These are phyloP conservation scores for Anisodus acutangulus DNA, from an alignment of 257 asterid genomes.

Conservation along the genomic window DNA sequence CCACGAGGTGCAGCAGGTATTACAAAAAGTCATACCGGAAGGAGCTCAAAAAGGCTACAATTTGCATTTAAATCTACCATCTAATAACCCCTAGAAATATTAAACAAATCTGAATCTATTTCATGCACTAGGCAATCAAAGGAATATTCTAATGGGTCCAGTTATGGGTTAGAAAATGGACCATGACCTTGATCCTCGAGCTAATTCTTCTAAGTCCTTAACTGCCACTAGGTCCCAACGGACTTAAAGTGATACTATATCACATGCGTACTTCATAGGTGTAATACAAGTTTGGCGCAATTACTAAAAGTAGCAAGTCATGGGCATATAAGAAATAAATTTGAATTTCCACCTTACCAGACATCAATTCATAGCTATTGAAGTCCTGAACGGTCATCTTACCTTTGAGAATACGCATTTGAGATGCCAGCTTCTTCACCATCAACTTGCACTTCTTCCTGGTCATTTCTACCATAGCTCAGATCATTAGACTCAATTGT, in stretches of 20 bases:
- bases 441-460: slow-evolving; percentile 50
- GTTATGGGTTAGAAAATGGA: slow-evolving; percentile 8
- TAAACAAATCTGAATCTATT: not conserved
- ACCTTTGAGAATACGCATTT: slow-evolving; percentile 75
- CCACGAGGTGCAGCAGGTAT: slow-evolving; percentile 18
- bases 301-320: not conserved
- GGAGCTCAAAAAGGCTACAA: not conserved
- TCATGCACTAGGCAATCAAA: not conserved
- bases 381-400: slow-evolving; percentile 27
- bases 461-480: slow-evolving; percentile 43
- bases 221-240: slow-evolving; percentile 13
- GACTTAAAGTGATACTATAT: slow-evolving; percentile 1
- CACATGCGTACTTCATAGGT: not conserved
- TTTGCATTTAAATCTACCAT: not conserved
- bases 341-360: not conserved
- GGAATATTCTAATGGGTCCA: not conserved
- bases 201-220: not conserved
- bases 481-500: slow-evolving; percentile 53
- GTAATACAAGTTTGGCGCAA: slow-evolving; percentile 14
- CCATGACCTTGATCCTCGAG: not conserved
- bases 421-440: slow-evolving; percentile 58
- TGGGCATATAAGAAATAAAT: not conserved
- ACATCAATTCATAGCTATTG: not conserved
- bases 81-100: not conserved
- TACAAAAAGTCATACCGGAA: not conserved